Conservation (phyloP, 208 protist genomes). For the Naegleria fowleri region DNA sequence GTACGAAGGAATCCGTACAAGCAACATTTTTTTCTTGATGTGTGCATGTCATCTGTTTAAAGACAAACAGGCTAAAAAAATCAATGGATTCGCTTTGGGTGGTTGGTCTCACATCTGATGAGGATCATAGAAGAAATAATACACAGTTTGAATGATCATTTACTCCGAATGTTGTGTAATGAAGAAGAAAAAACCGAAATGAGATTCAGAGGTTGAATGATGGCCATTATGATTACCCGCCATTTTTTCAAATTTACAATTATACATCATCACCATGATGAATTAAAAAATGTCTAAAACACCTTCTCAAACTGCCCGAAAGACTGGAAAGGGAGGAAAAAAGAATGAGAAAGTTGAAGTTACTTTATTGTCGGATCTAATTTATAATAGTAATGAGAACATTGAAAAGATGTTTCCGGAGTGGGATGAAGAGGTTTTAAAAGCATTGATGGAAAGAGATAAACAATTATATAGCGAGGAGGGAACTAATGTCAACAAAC, state of each 20-base stretch:
- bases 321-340: not conserved
- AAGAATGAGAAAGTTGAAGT: not conserved
- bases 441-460: not conserved
- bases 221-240: too few relatives aligned
- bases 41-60: too few relatives aligned
- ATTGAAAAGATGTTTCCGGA: not conserved
- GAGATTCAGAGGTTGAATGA: too few relatives aligned
- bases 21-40: too few relatives aligned
- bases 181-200: too few relatives aligned
- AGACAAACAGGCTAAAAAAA: too few relatives aligned
- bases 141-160: too few relatives aligned
- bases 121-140: too few relatives aligned
- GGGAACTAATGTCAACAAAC: not conserved
- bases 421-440: not conserved
- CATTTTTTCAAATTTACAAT: not conserved
- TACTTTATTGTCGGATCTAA: not conserved
- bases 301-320: not conserved
- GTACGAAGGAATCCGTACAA: not conserved
- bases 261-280: not conserved
- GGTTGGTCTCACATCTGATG: too few relatives aligned
- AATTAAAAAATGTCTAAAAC: not conserved
- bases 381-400: not conserved
- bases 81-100: too few relatives aligned
- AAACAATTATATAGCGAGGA: not conserved
- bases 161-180: too few relatives aligned